phyloP scores from a whole-genome alignment of 305 asterid genomes.

The Striga hermonthica region DNA sequence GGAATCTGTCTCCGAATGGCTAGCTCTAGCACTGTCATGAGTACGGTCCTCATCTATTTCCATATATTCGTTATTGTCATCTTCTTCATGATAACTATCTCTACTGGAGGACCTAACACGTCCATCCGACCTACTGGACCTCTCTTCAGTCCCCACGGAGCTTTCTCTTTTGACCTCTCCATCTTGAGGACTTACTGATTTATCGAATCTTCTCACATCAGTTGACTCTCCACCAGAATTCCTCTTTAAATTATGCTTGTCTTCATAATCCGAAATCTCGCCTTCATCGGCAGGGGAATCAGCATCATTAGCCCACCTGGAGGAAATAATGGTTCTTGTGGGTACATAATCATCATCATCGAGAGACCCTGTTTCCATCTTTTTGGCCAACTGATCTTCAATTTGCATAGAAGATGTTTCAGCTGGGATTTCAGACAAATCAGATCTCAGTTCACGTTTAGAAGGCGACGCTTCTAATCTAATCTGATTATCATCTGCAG shows the following conservation, averaged over 20 bases:
- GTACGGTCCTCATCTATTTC: conserved; percentile 45
- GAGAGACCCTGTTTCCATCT: conserved; percentile 33
- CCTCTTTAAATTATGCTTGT: conserved; percentile 36
- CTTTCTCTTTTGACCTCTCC: conserved; percentile 53
- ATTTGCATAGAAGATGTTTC: conserved; percentile 34
- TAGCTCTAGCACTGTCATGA: conserved; percentile 41
- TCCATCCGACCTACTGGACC: conserved; percentile 61
- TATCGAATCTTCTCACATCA: conserved; percentile 40
- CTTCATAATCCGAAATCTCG: conserved; percentile 60
- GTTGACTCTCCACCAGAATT: conserved; percentile 42
- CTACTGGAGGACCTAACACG: conserved; percentile 65
- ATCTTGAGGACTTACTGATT: conserved; percentile 52
- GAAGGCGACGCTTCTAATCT: conserved; percentile 36
- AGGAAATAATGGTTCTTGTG: conserved; percentile 52
- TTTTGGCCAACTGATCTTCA: conserved; percentile 34
- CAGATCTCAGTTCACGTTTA: conserved; percentile 33
- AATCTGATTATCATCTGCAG: conserved; percentile 29
- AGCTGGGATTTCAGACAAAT: conserved; percentile 37
- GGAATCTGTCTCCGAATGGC: conserved; percentile 56
- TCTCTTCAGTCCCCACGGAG: conserved; percentile 46
- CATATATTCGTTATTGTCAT: conserved; percentile 47
- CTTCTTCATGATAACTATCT: conserved; percentile 50
- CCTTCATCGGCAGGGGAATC: conserved; percentile 86
- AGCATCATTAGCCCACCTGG: conserved; percentile 84
- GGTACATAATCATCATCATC: conserved; percentile 51